A percentile compares a stretch with the other conserved stretches of the same genome.
phyloP scores from a whole-genome alignment of 2,329 filamentous ascomycete species.

The Penicillium sp. region DNA sequence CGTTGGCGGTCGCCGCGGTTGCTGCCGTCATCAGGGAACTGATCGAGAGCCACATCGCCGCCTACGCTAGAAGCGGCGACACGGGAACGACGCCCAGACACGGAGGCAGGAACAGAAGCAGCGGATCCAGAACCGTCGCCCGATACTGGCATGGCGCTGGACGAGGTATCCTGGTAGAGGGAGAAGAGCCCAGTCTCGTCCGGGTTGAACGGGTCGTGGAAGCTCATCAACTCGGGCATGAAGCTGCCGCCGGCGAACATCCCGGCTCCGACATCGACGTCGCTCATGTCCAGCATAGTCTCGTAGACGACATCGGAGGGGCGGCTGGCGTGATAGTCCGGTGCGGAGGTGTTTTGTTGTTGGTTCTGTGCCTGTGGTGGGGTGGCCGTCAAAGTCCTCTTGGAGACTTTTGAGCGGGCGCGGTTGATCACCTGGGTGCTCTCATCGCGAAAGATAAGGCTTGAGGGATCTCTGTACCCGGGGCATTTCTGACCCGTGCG shows the following conservation, averaged over 20 bases:
- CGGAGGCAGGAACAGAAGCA: neutral
- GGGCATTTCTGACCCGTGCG: neutral
- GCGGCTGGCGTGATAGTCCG: neutral
- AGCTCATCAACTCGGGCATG: neutral
- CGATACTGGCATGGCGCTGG: neutral
- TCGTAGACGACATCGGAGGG: neutral
- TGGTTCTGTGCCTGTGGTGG: neutral
- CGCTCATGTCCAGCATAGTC: neutral
- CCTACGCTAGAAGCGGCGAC: neutral
- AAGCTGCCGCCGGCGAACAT: neutral
- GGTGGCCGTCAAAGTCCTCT: neutral
- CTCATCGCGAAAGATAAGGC: neutral
- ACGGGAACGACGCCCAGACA: neutral
- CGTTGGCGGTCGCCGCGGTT: neutral
- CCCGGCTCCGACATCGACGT: neutral
- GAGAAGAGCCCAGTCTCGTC: neutral
- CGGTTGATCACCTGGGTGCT: neutral
- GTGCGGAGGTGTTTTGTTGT: neutral
- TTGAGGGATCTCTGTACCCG: neutral
- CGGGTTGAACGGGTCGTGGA: neutral
- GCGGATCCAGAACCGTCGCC: neutral
- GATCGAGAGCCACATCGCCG: neutral
- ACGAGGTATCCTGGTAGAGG: neutral
- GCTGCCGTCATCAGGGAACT: neutral
- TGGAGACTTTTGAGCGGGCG: neutral